A percentile compares a stretch with the other conserved stretches of the same genome.
These are phyloP conservation scores for Lentinula aciculospora DNA, from an alignment of 768 basidiomycete species.

Conservation along the genomic window DNA sequence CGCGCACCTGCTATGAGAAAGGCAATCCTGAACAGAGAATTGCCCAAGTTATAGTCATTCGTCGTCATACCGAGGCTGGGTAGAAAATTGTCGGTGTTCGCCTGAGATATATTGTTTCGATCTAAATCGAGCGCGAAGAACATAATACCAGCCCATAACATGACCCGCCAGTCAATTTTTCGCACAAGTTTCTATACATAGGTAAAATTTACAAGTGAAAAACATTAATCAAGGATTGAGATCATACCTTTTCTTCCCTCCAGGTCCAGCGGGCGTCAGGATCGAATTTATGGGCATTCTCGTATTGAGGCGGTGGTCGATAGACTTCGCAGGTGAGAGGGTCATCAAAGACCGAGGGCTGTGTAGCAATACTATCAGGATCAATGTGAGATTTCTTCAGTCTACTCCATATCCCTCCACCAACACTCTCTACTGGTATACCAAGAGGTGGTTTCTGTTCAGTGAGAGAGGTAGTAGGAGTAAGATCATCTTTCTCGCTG, in stretches of 20 bases:
- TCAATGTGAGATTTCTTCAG: constrained; percentile 24
- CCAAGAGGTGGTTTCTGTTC: constrained; percentile 24
- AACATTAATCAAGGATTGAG: neutral
- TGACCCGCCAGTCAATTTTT: constrained; percentile 55
- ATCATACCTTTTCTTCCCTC: constrained; percentile 51
- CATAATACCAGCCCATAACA: constrained; percentile 58
- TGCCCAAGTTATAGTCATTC: constrained; percentile 60
- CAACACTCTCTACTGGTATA: constrained; percentile 19
- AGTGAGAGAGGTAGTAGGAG: constrained; percentile 9
- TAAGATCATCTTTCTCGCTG: neutral
- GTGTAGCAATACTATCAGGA: constrained; percentile 51
- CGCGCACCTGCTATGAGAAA: constrained; percentile 36
- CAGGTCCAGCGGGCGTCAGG: constrained; percentile 65
- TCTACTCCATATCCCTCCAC: constrained; percentile 23
- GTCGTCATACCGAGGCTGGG: constrained; percentile 54
- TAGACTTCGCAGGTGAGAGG: constrained; percentile 43
- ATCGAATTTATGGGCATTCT: constrained; percentile 63
- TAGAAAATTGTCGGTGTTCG: constrained; percentile 69
- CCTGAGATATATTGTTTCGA: constrained; percentile 56
- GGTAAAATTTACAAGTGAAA: neutral
- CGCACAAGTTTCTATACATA: constrained; percentile 39
- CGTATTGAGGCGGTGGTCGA: constrained; percentile 46
- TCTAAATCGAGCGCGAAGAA: constrained; percentile 59
- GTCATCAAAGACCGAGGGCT: constrained; percentile 59
- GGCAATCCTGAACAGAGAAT: constrained; percentile 47